These are phyloP conservation scores for Glaciozyma martinii DNA, from an alignment of 768 basidiomycete species.

Conservation along the genomic window DNA sequence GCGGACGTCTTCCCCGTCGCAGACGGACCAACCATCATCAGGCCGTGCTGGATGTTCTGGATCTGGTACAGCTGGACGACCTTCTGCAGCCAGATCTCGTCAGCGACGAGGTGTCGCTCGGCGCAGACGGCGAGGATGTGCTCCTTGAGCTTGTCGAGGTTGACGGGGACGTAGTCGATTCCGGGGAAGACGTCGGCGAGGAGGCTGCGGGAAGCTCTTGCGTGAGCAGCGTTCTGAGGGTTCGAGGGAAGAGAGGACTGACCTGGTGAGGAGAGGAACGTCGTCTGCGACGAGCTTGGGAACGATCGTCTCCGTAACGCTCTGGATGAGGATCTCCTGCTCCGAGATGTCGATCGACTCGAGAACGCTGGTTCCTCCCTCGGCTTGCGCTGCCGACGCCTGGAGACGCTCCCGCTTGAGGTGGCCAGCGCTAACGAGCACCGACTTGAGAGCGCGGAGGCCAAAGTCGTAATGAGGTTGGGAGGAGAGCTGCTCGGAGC, in stretches of 20 bases:
- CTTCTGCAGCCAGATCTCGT: conserved; percentile 86
- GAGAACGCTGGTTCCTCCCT: conserved; percentile 34
- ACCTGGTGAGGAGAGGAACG: conserved; percentile 88
- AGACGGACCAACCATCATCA: conserved; percentile 99
- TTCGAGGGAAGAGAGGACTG: conserved; percentile 30
- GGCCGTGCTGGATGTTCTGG: conserved; percentile 97
- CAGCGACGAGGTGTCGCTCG: conserved; percentile 73
- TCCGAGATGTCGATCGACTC: conserved; percentile 60
- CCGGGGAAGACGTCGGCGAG: conserved; percentile 97
- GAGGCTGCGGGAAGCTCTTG: conserved; percentile 48
- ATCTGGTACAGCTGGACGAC: conserved; percentile 97
- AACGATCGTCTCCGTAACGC: conserved; percentile 95
- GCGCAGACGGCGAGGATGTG: conserved; percentile 78
- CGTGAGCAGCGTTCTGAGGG: neutral
- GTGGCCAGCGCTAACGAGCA: conserved; percentile 92
- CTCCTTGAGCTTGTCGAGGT: conserved; percentile 72
- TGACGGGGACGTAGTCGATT: conserved; percentile 78
- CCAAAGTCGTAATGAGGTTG: conserved; percentile 99
- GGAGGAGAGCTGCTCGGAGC: conserved; percentile 89
- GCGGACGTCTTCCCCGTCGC: conserved; percentile 95
- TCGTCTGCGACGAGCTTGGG: conserved; percentile 97
- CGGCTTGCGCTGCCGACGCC: conserved; percentile 24
- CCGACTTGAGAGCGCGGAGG: conserved; percentile 91
- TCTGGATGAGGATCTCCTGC: conserved; percentile 95
- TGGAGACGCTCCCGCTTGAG: conserved; percentile 79